phyloP scores from a whole-genome alignment of 2,329 filamentous ascomycete genomes.

The Xylariaceae sp. region DNA sequence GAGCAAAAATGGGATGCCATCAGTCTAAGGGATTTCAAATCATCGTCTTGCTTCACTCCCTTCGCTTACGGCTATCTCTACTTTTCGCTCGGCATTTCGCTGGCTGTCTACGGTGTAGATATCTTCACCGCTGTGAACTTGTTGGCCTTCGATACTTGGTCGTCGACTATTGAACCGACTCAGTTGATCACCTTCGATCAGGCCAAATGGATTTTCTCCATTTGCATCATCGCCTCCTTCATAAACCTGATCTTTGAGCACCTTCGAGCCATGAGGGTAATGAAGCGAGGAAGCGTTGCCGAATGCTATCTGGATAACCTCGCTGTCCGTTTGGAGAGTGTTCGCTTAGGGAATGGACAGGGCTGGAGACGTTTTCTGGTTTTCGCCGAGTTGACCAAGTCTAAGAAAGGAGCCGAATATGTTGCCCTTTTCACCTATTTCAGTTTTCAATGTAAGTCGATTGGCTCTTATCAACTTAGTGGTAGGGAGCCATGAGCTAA shows the following conservation, averaged over 20 bases:
- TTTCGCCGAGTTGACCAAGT: slow-evolving; percentile 85
- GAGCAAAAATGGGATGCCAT: slow-evolving; percentile 97
- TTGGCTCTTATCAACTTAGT: background rate
- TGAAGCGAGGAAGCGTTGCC: slow-evolving; percentile 79
- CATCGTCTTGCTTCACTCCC: slow-evolving; percentile 68
- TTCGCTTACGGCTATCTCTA: slow-evolving; percentile 84
- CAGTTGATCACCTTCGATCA: slow-evolving; percentile 65
- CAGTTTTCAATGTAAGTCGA: slow-evolving; percentile 55
- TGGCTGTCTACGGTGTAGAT: slow-evolving; percentile 85
- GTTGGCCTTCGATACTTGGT: slow-evolving; percentile 84
- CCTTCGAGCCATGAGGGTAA: slow-evolving; percentile 73
- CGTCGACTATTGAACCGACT: slow-evolving; percentile 72
- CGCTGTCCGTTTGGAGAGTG: slow-evolving; percentile 78
- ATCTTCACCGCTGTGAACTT: slow-evolving; percentile 92
- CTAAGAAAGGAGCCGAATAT: slow-evolving; percentile 86
- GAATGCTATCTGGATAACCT: slow-evolving; percentile 88
- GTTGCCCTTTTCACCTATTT: slow-evolving; percentile 90
- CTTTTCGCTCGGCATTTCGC: slow-evolving; percentile 71
- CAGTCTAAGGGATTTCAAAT: slow-evolving; percentile 72
- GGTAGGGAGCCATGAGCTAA: slow-evolving; percentile 13
- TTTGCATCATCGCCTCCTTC: slow-evolving; percentile 88
- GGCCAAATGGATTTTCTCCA: slow-evolving; percentile 92
- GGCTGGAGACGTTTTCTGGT: slow-evolving; percentile 91
- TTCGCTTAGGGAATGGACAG: slow-evolving; percentile 67
- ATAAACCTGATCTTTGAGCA: slow-evolving; percentile 77